Base-by-base conservation (phyloP, 495 filamentous ascomycete genomes). In the Penicillium odoratum region DNA sequence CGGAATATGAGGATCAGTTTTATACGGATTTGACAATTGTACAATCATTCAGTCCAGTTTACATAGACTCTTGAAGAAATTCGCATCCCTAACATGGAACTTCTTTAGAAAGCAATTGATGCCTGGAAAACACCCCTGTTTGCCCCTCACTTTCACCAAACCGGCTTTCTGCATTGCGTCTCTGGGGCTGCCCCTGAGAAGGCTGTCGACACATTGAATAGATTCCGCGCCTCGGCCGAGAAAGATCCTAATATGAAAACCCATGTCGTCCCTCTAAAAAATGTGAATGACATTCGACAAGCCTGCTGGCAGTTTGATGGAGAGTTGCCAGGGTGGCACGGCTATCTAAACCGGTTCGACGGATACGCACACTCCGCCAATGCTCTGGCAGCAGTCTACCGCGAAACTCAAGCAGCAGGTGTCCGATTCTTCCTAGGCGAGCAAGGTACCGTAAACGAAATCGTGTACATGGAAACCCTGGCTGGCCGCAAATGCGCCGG, bases 1-100 rank as follows among this genome's bases (percentile, higher is more conserved):
- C 77, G 10, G 80, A 83, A 50, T 84, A 85, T 60, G 80, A 82
- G 47, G 80, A 83, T 61, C 70, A 70, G 5, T 81, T 82, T 52
- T 85, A 85, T 36, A 76, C 77, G 1, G 74, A 81, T 18, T 59
- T 83, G 48, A 63, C 62, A 9, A 68, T 68, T 63, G 65, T 68
- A 65, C 48, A 57, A 34, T 5, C 13, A 13, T 4, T 7, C 16
- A 44, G 15, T 31, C 26, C 25, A 8, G 29, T 28, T 38, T 16
- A 7, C 26, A 40, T 4, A 30, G 16, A 6, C n/a, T 26, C 33
- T 28, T 47, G 28, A 28, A 21, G 31, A 13, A 15, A 11, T 6
- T 50, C 11, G 15, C 7, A 8, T 45, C 21, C 31, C 53, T 56
- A 40, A 51, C 28, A 51, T 34, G 0, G 38, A 31, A n/a, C 31